Conservation (phyloP, 306 rosid species). For the Dicorynia guianensis region DNA sequence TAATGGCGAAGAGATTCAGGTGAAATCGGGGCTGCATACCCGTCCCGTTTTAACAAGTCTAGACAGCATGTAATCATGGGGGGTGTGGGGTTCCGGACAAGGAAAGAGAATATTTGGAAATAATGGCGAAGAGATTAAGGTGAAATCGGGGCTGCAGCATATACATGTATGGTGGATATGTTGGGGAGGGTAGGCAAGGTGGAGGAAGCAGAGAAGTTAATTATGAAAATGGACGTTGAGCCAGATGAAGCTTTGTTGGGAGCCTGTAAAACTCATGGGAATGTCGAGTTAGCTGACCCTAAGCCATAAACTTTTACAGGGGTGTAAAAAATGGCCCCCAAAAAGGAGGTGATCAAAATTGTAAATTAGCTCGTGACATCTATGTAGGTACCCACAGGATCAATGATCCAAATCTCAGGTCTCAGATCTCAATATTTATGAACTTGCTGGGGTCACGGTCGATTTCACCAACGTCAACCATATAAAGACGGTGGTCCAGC, state of each 20-base stretch:
- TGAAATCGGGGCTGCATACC: conserved; percentile 55
- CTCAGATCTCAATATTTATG: background rate
- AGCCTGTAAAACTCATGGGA: conserved; percentile 71
- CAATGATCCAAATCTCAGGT: background rate
- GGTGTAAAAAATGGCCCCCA: background rate
- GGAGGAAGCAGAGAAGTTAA: conserved; percentile 72
- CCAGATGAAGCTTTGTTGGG: conserved; percentile 69
- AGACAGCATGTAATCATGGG: conserved; percentile 75
- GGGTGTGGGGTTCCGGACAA: conserved; percentile 64
- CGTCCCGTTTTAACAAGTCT: too few relatives aligned
- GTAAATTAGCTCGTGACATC: background rate
- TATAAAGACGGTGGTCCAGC: conserved; percentile 33
- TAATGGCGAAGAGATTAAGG: conserved; percentile 57
- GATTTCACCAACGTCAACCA: conserved; percentile 16
- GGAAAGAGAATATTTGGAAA: conserved; percentile 61
- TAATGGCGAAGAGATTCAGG: conserved; percentile 61
- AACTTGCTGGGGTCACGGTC: background rate
- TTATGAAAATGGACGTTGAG: conserved; percentile 59
- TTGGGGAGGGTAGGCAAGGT: conserved; percentile 71
- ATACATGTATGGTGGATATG: conserved; percentile 85
- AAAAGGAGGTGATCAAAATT: conserved; percentile 23
- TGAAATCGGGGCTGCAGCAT: conserved; percentile 59
- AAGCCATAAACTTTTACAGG: too few relatives aligned
- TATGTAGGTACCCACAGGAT: conserved; percentile 14
- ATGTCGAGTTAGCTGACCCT: conserved; percentile 66